Evolutionary conservation across 768 basidiomycete species (phyloP).

Genomic region (Rhizopogon vesiculosus): DNA sequence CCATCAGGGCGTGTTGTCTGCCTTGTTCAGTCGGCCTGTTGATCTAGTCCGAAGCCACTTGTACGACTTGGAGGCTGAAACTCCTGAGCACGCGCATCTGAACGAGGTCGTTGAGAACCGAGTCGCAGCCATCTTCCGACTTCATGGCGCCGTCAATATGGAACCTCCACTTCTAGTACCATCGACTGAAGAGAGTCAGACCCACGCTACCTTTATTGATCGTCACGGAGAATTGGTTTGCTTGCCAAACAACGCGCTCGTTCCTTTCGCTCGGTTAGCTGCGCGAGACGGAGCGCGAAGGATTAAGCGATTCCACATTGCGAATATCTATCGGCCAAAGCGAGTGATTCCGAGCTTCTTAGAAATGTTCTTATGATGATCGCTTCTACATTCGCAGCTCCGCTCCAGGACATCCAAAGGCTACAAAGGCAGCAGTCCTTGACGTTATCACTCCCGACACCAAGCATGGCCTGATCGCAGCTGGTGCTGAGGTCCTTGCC

Average conservation of each 20-base stretch:
- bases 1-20: slow-evolving; percentile 69
- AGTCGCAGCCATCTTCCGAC: slow-evolving; percentile 70
- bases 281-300: slow-evolving; percentile 58
- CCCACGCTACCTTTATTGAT: slow-evolving; percentile 74
- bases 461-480: slow-evolving; percentile 56
- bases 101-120: slow-evolving; percentile 76
- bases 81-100: slow-evolving; percentile 65
- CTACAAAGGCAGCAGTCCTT: slow-evolving; percentile 70
- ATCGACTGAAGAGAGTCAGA: slow-evolving; percentile 57
- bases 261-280: slow-evolving; percentile 82
- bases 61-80: slow-evolving; percentile 68
- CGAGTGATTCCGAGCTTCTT: slow-evolving; percentile 25
- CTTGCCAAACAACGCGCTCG: slow-evolving; percentile 66
- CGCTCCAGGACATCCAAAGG: slow-evolving; percentile 69
- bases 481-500: slow-evolving; percentile 70
- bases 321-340: slow-evolving; percentile 69
- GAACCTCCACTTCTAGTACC: slow-evolving; percentile 85
- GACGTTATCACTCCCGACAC: slow-evolving; percentile 82
- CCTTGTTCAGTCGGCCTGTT: slow-evolving; percentile 72
- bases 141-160: slow-evolving; percentile 88
- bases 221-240: slow-evolving; percentile 71
- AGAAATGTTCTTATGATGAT: background rate
- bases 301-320: slow-evolving; percentile 82
- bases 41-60: slow-evolving; percentile 61
- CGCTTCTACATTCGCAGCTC: slow-evolving; percentile 32